Conservation (phyloP, 202 grass and related monocot species). For the Setaria viridis region DNA sequence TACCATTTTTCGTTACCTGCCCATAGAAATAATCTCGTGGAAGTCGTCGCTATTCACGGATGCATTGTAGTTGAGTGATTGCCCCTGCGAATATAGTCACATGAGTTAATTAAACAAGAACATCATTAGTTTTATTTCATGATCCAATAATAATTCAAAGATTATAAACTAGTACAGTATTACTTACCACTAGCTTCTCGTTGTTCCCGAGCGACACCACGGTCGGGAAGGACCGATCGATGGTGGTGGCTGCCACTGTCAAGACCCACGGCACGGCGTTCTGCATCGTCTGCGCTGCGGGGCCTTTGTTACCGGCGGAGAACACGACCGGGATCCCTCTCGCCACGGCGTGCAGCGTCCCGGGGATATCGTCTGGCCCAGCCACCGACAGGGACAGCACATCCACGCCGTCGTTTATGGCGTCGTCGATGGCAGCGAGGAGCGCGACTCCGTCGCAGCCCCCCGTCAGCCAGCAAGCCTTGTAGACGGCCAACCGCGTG, state of each 20-base stretch:
- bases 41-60: slow-evolving; percentile 3
- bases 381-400: slow-evolving; percentile 32
- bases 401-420: slow-evolving; percentile 54
- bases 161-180: too few relatives aligned
- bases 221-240: slow-evolving; percentile 62
- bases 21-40: not conserved
- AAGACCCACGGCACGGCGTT: slow-evolving; percentile 64
- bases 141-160: too few relatives aligned
- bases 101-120: too few relatives aligned
- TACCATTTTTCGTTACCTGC: slow-evolving; percentile 4
- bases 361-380: not conserved
- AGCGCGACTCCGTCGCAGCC: not conserved
- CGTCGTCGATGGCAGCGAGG: slow-evolving; percentile 40
- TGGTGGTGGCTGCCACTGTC: slow-evolving; percentile 59
- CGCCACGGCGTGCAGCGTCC: slow-evolving; percentile 49
- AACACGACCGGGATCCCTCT: slow-evolving; percentile 52
- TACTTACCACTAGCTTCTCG: slow-evolving; percentile 50
- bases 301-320: slow-evolving; percentile 19
- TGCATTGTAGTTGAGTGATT: slow-evolving; percentile 36
- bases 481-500: slow-evolving; percentile 44
- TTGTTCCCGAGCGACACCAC: slow-evolving; percentile 47
- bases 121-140: too few relatives aligned
- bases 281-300: not conserved
- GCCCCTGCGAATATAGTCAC: slow-evolving; percentile 34
- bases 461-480: slow-evolving; percentile 24